Conservation (phyloP, 495 filamentous ascomycete genomes). For the Hyaloscypha bicolor region DNA sequence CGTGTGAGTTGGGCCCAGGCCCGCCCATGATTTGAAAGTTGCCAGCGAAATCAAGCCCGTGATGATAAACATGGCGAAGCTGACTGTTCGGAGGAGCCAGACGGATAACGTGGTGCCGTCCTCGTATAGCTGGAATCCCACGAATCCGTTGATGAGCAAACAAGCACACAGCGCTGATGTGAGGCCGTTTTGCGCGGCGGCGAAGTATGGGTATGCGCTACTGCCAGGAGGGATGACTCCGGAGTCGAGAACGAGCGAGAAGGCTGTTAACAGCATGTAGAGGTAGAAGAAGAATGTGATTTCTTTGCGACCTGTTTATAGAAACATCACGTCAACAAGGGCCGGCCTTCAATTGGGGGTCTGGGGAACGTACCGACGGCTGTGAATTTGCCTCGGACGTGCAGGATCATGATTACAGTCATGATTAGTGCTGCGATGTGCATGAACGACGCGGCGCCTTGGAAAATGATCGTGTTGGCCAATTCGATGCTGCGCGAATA, state of each 20-base stretch:
- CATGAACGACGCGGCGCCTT: conserved; percentile 87
- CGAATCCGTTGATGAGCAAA: conserved; percentile 95
- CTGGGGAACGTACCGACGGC: conserved; percentile 78
- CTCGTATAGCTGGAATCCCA: conserved; percentile 98
- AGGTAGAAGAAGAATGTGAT: conserved; percentile 98
- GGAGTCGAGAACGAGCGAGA: conserved; percentile 88
- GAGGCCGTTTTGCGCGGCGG: conserved; percentile 85
- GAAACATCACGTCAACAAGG: conserved; percentile 18
- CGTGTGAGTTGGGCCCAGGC: conserved; percentile 81
- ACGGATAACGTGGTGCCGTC: conserved; percentile 95
- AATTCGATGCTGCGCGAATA: conserved; percentile 94
- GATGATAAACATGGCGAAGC: conserved; percentile 80
- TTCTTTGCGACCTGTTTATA: conserved; percentile 83
- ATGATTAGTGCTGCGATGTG: conserved; percentile 91
- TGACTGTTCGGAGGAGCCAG: conserved; percentile 84
- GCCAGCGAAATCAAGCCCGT: conserved; percentile 84
- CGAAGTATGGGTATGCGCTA: conserved; percentile 84
- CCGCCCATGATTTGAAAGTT: conserved; percentile 92
- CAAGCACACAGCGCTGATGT: conserved; percentile 86
- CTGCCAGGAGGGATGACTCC: conserved; percentile 87
- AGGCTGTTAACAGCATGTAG: conserved; percentile 86
- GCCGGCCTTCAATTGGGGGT: background rate
- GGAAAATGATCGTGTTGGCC: conserved; percentile 97
- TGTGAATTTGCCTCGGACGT: conserved; percentile 96
- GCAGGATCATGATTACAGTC: conserved; percentile 95